Evolutionary conservation across 1,284 basidiomycete genomes (phyloP).

Genomic region (Caloboletus inedulis): DNA sequence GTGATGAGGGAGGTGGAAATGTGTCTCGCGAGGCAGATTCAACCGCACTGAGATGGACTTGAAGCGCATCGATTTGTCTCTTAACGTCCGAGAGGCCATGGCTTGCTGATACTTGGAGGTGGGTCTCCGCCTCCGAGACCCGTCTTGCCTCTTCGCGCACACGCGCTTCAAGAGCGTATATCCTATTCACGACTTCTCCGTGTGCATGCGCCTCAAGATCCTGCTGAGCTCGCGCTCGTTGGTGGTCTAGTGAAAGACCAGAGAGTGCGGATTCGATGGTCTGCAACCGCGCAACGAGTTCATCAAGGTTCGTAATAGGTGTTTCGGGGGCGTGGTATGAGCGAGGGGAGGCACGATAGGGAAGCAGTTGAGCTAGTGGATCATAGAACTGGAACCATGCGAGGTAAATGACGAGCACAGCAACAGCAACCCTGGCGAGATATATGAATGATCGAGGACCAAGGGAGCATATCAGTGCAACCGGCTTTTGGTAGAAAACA

Average conservation of each 20-base stretch:
- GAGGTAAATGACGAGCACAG: slow-evolving; percentile 41
- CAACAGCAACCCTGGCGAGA: slow-evolving; percentile 36
- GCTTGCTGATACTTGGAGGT: slow-evolving; percentile 44
- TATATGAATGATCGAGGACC: slow-evolving; percentile 30
- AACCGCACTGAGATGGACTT: slow-evolving; percentile 45
- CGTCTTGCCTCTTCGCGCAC: slow-evolving; percentile 53
- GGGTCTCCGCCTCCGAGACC: slow-evolving; percentile 51
- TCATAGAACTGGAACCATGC: slow-evolving; percentile 43
- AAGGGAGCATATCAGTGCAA: slow-evolving; percentile 35
- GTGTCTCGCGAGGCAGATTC: slow-evolving; percentile 40
- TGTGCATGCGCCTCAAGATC: slow-evolving; percentile 50
- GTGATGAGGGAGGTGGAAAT: slow-evolving; percentile 10
- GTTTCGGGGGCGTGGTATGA: slow-evolving; percentile 48
- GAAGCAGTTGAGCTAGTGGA: slow-evolving; percentile 28
- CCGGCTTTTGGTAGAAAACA: slow-evolving; percentile 42
- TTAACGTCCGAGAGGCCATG: slow-evolving; percentile 49
- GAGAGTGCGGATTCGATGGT: slow-evolving; percentile 62
- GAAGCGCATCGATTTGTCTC: slow-evolving; percentile 53
- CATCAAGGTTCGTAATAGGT: slow-evolving; percentile 66
- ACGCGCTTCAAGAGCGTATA: slow-evolving; percentile 56
- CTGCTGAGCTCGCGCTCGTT: slow-evolving; percentile 46
- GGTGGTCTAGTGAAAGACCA: slow-evolving; percentile 51
- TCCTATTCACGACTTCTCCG: slow-evolving; percentile 48
- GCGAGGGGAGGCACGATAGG: slow-evolving; percentile 22
- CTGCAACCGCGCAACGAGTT: slow-evolving; percentile 65